Evolutionary conservation across 805 yeast species (phyloP).

Genomic region (Metschnikowia santaceciliae): DNA sequence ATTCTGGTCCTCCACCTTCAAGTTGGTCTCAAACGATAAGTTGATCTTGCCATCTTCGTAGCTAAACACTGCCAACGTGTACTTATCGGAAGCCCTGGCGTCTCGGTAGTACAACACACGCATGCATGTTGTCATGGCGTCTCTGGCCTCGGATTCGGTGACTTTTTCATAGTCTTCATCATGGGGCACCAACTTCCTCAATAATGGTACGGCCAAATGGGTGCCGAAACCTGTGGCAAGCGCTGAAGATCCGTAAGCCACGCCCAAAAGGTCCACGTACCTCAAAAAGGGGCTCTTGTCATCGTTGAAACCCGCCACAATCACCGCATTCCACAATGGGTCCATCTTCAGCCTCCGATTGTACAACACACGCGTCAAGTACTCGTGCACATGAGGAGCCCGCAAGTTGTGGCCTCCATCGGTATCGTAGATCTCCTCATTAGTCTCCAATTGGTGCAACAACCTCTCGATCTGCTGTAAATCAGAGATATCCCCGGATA

Average conservation of each 20-base stretch:
- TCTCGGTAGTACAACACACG: slow-evolving; percentile 93
- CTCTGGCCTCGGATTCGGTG: slow-evolving; percentile 69
- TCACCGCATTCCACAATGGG: slow-evolving; percentile 91
- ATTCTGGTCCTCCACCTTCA: slow-evolving; percentile 68
- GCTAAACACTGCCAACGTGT: slow-evolving; percentile 72
- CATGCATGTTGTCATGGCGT: slow-evolving; percentile 81
- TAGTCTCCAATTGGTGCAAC: slow-evolving; percentile 68
- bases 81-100: slow-evolving; percentile 88
- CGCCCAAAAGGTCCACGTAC: slow-evolving; percentile 90
- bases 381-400: slow-evolving; percentile 88
- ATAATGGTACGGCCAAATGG: slow-evolving; percentile 86
- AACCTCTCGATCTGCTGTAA: slow-evolving; percentile 76
- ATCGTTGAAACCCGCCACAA: slow-evolving; percentile 85
- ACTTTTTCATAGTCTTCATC: slow-evolving; percentile 73
- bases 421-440: slow-evolving; percentile 76
- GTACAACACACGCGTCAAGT: slow-evolving; percentile 79
- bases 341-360: slow-evolving; percentile 87
- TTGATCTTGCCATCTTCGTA: slow-evolving; percentile 39
- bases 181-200: slow-evolving; percentile 76
- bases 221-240: slow-evolving; percentile 97
- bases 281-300: slow-evolving; percentile 64
- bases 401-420: slow-evolving; percentile 56
- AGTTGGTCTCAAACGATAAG: slow-evolving; percentile 59
- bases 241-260: slow-evolving; percentile 80
- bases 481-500: slow-evolving; percentile 93